Evolutionary conservation across 345 rosid genomes (phyloP), one percentile per base, ranked within the genome.

Genomic region (Pistacia atlantica): DNA sequence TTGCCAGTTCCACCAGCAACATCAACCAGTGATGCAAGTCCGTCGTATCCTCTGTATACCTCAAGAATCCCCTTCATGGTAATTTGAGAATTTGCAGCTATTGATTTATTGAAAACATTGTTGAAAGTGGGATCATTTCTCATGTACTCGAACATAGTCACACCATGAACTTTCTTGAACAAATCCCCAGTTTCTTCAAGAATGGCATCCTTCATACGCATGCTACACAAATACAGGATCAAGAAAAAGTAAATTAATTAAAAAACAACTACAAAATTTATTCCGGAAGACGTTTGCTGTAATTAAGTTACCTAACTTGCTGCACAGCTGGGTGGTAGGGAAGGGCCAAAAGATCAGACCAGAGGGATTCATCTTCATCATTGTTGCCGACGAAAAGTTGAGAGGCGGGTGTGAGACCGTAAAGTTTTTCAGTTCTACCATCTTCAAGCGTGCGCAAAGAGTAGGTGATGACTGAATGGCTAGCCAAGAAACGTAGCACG

Each of bases 1-100:
- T 95, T 91, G 16, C 98, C 98, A 48, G 80, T 90, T 68, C 98
- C 97, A 20, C 98, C 96, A 31, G 98, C 97, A 13, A 95, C 98
- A 80, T 95, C 98, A 4, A 93, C 97, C 72, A 95, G 55, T 0
- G 96, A 86, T 11, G 72, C 71, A 35, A 93, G 87, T 6, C 89
- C 86, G 54, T 91, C 89, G 13, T 91, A 95, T 51, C 98, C 98
- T 2, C 79, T 84, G 84, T 95, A 95, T 17, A 77, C 80, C 74
- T 92, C 97, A 1, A 92, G 88, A 74, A 90, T 78, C 74, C 86
- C 91, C 89, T 85, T 93, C 97, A 94, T 91, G 52, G 89, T 81
- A 66, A 92, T 79, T 28, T 88, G 88, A 8, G 98, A 94, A 71
- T 87, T 97, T 54, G 89, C 83, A 16, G 88, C 82, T 95, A 94